Evolutionary conservation across 306 rosid species (phyloP).

Genomic region (Quercus gilva): DNA sequence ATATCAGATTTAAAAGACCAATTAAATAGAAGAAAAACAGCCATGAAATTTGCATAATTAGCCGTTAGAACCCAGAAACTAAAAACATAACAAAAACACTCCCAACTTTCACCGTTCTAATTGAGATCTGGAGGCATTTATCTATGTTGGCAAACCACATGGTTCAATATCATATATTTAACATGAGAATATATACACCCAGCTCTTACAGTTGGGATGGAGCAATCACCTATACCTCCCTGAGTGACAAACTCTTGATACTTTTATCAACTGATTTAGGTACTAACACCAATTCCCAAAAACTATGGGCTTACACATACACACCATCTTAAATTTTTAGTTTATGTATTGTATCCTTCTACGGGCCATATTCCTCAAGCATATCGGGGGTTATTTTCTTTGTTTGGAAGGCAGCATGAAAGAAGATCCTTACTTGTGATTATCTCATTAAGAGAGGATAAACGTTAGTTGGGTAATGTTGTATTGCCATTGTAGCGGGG

Average conservation of each 20-base stretch:
- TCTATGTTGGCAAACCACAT: neutral
- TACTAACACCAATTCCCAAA: neutral
- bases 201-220: neutral
- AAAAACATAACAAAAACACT: neutral
- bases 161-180: neutral
- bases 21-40: conserved; percentile 4
- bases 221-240: neutral
- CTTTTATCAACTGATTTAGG: neutral
- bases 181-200: neutral
- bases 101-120: neutral
- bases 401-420: too few species aligned
- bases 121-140: neutral
- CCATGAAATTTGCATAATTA: conserved; percentile 2
- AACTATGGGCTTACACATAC: neutral
- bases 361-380: neutral
- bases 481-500: too few species aligned
- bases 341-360: neutral
- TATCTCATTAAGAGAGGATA: too few species aligned
- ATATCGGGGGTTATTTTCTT: neutral
- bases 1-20: conserved; percentile 21
- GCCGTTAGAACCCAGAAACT: neutral
- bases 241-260: neutral
- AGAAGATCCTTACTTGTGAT: too few species aligned
- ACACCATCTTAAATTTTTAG: neutral
- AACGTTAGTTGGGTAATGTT: too few species aligned